Evolutionary conservation across 129 eudicot genomes (phyloP).

Genomic region (Chrysanthemum seticuspe): DNA sequence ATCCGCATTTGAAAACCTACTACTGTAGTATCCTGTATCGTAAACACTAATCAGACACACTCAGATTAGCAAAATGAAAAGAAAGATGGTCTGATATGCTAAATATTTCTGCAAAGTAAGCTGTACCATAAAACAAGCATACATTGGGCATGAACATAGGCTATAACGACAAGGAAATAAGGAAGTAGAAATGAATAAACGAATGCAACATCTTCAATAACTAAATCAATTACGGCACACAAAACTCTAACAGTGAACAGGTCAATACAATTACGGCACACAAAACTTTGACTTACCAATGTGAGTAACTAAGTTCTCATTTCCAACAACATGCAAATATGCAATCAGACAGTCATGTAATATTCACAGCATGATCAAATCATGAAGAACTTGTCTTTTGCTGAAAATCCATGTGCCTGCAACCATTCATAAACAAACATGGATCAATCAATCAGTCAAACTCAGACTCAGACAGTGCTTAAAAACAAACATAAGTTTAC

Average conservation of each 20-base stretch:
- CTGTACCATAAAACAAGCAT: no score
- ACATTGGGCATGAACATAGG: no score
- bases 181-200: no score
- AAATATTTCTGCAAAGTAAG: no score
- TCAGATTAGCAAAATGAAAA: no score
- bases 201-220: no score
- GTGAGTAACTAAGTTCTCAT: background rate
- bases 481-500: constrained; percentile 31
- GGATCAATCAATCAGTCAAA: background rate
- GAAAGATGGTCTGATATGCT: no score
- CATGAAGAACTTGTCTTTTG: constrained; percentile 15
- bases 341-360: constrained; percentile 14
- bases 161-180: no score
- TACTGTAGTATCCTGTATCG: background rate
- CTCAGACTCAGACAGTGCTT: constrained; percentile 7
- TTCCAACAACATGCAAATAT: background rate
- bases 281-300: background rate
- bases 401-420: constrained; percentile 68
- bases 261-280: background rate
- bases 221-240: background rate
- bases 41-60: no score
- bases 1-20: no score
- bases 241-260: background rate
- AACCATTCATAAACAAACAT: constrained; percentile 20
- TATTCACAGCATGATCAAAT: constrained; percentile 5